These are phyloP conservation scores for Rhodotorula babjevae DNA, from an alignment of 768 basidiomycete species.

Conservation along the genomic window DNA sequence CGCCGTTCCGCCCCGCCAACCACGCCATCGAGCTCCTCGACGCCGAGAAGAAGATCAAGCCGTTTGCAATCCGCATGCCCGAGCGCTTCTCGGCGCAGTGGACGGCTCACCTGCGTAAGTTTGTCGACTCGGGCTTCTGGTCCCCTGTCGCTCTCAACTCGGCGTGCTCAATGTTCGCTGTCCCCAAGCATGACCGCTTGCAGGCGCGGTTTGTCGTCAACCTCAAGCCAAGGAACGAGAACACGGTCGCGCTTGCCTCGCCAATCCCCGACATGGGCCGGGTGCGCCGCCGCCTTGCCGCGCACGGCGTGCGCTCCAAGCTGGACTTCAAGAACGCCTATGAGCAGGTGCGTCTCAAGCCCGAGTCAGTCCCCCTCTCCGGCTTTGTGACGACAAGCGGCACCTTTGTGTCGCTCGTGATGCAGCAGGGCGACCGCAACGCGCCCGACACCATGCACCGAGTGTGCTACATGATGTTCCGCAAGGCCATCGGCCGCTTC, in stretches of 20 bases:
- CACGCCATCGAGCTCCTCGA: constrained; percentile 4
- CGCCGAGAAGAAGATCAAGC: not conserved
- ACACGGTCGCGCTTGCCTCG: not conserved
- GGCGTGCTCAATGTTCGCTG: constrained; percentile 14
- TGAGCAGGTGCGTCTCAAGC: constrained; percentile 49
- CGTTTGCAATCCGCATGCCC: constrained; percentile 4
- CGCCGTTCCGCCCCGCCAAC: constrained; percentile 12
- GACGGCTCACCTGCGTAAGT: constrained; percentile 8
- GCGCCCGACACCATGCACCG: constrained; percentile 53
- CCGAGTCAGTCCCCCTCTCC: constrained; percentile 44
- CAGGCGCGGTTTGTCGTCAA: constrained; percentile 18
- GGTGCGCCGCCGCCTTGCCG: not conserved
- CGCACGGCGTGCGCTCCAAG: constrained; percentile 45
- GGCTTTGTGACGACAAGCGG: constrained; percentile 49
- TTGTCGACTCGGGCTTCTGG: constrained; percentile 16
- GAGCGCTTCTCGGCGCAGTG: constrained; percentile 6
- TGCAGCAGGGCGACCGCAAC: constrained; percentile 55
- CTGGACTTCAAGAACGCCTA: constrained; percentile 51
- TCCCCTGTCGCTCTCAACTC: constrained; percentile 12
- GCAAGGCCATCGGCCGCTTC: constrained; percentile 48
- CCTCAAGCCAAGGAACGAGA: constrained; percentile 4
- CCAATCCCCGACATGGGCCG: constrained; percentile 17
- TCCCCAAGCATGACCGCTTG: constrained; percentile 12
- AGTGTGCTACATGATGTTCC: constrained; percentile 47
- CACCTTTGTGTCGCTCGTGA: constrained; percentile 49